Conservation (phyloP, 2,329 filamentous ascomycete genomes). For the Penicillium sp. region DNA sequence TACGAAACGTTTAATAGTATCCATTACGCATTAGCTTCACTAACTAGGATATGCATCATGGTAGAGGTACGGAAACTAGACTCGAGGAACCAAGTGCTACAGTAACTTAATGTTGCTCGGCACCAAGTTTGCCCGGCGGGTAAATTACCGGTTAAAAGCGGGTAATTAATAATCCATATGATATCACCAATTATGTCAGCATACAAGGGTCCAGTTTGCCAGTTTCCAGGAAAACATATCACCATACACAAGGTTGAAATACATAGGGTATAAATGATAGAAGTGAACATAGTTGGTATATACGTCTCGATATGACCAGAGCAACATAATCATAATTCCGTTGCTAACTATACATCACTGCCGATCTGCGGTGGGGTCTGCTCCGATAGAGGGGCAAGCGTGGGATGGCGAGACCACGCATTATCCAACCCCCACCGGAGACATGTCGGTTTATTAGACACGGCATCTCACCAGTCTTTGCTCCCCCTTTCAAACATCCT, state of each 20-base stretch:
- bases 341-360: background rate
- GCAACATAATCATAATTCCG: no score
- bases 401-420: conserved; percentile 7
- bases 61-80: no score
- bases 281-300: no score
- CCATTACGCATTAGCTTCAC: background rate
- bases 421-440: conserved; percentile 12
- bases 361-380: conserved; percentile 16
- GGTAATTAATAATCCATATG: conserved; percentile 8
- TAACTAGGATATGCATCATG: no score
- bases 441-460: conserved; percentile 1
- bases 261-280: no score
- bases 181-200: conserved; percentile 6
- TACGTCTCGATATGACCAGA: no score
- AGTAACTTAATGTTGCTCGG: no score
- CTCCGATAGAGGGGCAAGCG: conserved; percentile 19
- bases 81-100: no score
- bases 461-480: background rate
- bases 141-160: conserved; percentile 2
- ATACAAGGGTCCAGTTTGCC: no score
- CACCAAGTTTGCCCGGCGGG: no score
- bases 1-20: background rate
- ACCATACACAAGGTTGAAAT: background rate
- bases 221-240: no score
- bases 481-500: background rate